A percentile compares a stretch with the other conserved stretches of the same genome.
Conservation (phyloP, 345 rosid genomes). For the Gossypium rotundifolium region DNA sequence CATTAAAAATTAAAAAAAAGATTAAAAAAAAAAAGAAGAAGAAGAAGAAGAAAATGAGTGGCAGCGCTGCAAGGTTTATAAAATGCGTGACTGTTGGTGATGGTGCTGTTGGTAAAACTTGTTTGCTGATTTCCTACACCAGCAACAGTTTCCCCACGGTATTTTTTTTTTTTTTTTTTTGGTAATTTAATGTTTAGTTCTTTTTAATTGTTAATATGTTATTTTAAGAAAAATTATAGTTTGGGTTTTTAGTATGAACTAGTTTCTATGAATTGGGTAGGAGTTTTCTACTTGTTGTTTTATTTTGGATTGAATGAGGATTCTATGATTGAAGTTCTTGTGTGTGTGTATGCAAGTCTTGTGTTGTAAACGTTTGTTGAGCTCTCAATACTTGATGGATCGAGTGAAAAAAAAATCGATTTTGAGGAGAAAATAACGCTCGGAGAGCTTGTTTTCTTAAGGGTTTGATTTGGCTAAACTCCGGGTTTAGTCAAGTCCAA, state of each 20-base stretch:
- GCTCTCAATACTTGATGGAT: no score
- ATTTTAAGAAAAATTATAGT: background rate
- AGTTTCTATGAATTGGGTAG: background rate
- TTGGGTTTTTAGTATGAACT: background rate
- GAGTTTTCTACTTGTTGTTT: background rate
- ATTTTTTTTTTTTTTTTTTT: background rate
- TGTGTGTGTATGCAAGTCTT: no score
- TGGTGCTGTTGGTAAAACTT: slow-evolving; percentile 85
- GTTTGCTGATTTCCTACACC: slow-evolving; percentile 80
- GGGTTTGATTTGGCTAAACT: no score
- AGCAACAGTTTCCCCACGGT: slow-evolving; percentile 86
- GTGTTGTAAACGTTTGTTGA: no score
- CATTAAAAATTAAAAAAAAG: background rate
- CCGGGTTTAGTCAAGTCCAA: no score
- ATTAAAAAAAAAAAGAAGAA: no score
- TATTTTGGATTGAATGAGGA: background rate
- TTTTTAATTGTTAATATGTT: background rate
- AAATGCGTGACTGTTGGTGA: slow-evolving; percentile 90
- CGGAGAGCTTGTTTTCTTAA: no score
- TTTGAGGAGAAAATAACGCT: no score
- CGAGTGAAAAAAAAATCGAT: no score
- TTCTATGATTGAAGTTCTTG: no score
- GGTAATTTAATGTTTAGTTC: background rate
- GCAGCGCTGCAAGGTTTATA: slow-evolving; percentile 66
- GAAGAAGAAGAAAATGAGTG: slow-evolving; percentile 33